Base-by-base conservation (phyloP, 768 basidiomycete genomes). In the Gautieria morchelliformis region DNA sequence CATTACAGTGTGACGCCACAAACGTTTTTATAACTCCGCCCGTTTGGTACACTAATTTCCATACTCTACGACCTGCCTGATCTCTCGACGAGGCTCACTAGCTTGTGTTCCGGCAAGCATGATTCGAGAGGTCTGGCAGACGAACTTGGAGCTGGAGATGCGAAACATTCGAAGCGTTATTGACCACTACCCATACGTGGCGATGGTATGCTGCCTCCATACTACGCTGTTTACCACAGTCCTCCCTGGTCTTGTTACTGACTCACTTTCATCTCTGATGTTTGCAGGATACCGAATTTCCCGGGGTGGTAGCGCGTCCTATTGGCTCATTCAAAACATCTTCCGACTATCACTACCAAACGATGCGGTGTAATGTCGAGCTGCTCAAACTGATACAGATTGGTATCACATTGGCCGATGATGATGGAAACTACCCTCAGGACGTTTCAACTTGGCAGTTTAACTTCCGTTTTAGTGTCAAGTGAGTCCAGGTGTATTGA, bases 331-430 rank as follows among this genome's bases (percentile, higher is more conserved):
- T 97, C 78, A 93, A 92, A 70, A 94, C 93, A 0, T 92, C 93
- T 11, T 93, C 93, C 20, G 96, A 99, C 72, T 98, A 97, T 67
- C 95, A 98, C 72, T 99, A 97, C 71, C 96, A 99, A 71, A 99
- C 96, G 2, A 95, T 99, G 89, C 86, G 96, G 60, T 96, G 94
- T 75, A 99, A 99, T 71, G 96, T 98, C 65, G 96, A 99, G 78
- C 76, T 98, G 50, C 79, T 99, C 63, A 93, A 92, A 75, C 89
- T 98, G 72, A 97, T 99, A 52, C 96, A 99, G 74, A 84, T 98
- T 60, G 96, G 96, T 5, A 80, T 99, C 62, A 96, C 96, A 6
- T 75, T 99, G 30, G 87, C 90, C 41, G 93, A 98, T 69, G 93
- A 94, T 68, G 83, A 96, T 33, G 96, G 96, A 5, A 87, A 93